Conservation (phyloP, 2,329 filamentous ascomycete genomes). For the Lecanoromycetidae sp. region DNA sequence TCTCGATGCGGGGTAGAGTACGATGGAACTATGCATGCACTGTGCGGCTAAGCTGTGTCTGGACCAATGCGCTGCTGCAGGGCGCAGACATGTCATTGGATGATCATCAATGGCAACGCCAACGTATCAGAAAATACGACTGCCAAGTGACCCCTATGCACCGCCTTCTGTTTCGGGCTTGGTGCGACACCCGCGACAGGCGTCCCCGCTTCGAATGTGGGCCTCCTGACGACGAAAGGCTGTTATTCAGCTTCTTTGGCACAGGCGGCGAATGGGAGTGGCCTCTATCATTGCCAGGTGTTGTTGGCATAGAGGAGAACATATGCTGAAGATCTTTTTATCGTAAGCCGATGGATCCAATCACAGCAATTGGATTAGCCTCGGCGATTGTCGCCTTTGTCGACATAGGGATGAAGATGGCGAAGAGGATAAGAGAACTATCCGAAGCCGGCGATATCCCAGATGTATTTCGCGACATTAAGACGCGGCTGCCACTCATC, state of each 20-base stretch:
- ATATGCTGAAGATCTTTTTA: no score
- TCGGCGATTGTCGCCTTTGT: slow-evolving; percentile 7
- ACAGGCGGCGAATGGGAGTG: no score
- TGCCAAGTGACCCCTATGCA: no score
- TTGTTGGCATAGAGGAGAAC: no score
- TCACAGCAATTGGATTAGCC: slow-evolving; percentile 9
- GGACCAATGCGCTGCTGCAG: not conserved
- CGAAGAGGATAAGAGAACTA: slow-evolving; percentile 3
- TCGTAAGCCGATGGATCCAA: slow-evolving; percentile 6
- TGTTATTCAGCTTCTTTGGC: no score
- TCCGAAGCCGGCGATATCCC: slow-evolving; percentile 10
- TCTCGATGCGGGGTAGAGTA: not conserved
- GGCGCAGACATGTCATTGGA: not conserved
- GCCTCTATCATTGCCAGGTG: no score
- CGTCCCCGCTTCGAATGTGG: no score
- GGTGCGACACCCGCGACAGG: no score
- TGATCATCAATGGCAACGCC: not conserved
- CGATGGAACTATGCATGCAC: not conserved
- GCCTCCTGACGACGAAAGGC: no score
- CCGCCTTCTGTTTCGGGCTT: no score
- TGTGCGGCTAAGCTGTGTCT: not conserved
- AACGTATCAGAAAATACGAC: no score
- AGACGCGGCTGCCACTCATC: slow-evolving; percentile 9
- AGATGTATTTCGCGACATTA: slow-evolving; percentile 8
- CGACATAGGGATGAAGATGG: not conserved